Evolutionary conservation across 306 rosid genomes (phyloP), one percentile per base, ranked within the genome.

Genomic region (Glycine soja): DNA sequence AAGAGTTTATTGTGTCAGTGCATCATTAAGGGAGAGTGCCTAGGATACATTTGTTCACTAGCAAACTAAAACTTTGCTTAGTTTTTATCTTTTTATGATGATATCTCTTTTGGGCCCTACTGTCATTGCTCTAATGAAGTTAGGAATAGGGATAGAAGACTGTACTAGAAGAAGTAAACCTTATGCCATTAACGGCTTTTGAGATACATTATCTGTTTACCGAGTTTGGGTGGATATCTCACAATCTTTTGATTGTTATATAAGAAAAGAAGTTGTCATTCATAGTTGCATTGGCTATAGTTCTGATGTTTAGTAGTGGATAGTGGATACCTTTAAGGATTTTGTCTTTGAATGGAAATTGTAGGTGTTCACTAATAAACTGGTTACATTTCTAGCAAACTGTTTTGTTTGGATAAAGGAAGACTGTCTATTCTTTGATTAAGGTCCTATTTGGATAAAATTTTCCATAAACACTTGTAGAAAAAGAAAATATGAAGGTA

Each of bases 301-400:
- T 18, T 50, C 65, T 65, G 76, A 57, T 74, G 63, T 15, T 68
- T 74, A 59, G 34, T 75, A 72, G 78, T 38, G 63, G 47, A 80
- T 62, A 38, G 13, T 3, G 12, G 53, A 56, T 16, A 15, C 32
- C 15, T 72, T 10, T 4, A 54, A 3, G 61, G 38, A 15, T 43
- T 72, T 54, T 42, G 1, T 63, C 38, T 58, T 66, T 71, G 59
- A 67, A 81, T 64, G 68, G 72, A 71, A 76, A 47, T 14, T 63
- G 36, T 52, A 42, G 63, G 16, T 48, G 18, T 66, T 74, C 30
- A 24, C 30, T 73, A 19, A 12, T 47, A 78, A 72, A 54, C n/a
- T 34, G 66, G 56, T 10, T 15, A 14, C 64, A 11, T 72, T 51
- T 71, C 76, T 18, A 9, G 53, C 16, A 13, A 57, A 46, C 77